These are phyloP conservation scores for Thermomucor indicae-seudaticae DNA, from an alignment of 371 early-diverging fungal species.

Conservation along the genomic window DNA sequence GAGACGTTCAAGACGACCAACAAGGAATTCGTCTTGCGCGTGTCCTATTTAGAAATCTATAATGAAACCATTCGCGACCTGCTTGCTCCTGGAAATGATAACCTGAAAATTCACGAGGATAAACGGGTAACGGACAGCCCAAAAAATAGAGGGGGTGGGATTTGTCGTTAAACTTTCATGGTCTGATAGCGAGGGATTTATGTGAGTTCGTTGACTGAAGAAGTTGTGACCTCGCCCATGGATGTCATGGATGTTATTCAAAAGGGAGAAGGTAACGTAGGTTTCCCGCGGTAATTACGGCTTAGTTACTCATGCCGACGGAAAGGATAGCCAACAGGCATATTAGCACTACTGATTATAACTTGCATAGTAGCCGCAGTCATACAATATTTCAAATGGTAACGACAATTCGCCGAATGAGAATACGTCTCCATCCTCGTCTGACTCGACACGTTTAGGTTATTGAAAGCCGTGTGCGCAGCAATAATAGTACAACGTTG, in stretches of 20 bases:
- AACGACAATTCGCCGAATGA: not conserved
- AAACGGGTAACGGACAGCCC: slow-evolving; percentile 33
- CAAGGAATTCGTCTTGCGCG: slow-evolving; percentile 82
- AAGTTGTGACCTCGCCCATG: slow-evolving; percentile 79
- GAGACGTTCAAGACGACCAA: slow-evolving; percentile 27
- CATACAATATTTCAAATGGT: slow-evolving; percentile 92
- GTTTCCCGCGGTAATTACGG: not conserved
- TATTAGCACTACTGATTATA: slow-evolving; percentile 81
- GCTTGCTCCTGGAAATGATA: slow-evolving; percentile 70
- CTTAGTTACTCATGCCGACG: not conserved
- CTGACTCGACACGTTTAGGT: slow-evolving; percentile 1
- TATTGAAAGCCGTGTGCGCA: slow-evolving; percentile 18
- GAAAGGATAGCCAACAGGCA: slow-evolving; percentile 62
- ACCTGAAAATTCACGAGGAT: slow-evolving; percentile 81
- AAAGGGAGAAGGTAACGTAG: slow-evolving; percentile 66
- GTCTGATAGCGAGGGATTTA: slow-evolving; percentile 72
- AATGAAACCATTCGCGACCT: slow-evolving; percentile 94
- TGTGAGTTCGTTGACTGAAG: slow-evolving; percentile 83
- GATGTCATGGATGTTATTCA: slow-evolving; percentile 78
- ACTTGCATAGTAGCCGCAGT: slow-evolving; percentile 80
- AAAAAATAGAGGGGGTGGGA: not conserved
- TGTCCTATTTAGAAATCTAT: slow-evolving; percentile 97
- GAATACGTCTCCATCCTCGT: not conserved
- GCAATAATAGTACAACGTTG: slow-evolving; percentile 1
- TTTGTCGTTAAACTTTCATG: not conserved